These are phyloP conservation scores for Rubia yunnanensis DNA, from an alignment of 257 asterid species.

Conservation along the genomic window DNA sequence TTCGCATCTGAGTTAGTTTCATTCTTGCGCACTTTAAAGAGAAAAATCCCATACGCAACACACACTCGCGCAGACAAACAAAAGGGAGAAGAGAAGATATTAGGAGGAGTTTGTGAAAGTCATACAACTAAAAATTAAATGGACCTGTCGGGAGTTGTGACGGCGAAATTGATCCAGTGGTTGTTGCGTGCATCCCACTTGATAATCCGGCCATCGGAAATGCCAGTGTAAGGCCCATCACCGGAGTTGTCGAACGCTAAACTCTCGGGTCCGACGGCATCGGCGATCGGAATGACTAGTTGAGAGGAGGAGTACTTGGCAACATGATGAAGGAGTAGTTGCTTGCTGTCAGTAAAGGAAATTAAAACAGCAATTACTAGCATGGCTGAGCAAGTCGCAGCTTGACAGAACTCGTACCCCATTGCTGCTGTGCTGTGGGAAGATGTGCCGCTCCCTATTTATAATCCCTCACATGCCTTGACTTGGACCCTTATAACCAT, in stretches of 20 bases:
- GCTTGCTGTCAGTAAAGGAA: not conserved
- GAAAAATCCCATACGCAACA: not conserved
- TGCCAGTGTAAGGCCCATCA: constrained; percentile 22
- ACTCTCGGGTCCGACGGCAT: constrained; percentile 21
- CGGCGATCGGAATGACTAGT: not conserved
- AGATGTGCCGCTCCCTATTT: not conserved
- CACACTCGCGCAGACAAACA: not conserved
- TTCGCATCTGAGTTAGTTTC: not conserved
- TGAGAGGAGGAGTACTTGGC: not conserved
- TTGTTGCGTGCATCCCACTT: constrained; percentile 7
- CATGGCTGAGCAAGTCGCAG: not conserved
- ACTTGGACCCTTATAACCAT: not conserved
- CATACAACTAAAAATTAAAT: too few species aligned
- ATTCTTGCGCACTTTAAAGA: not conserved
- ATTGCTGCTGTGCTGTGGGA: not conserved
- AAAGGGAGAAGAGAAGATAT: not conserved
- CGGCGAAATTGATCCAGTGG: constrained; percentile 19
- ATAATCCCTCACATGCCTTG: not conserved
- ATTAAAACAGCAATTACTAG: not conserved
- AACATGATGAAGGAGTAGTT: not conserved
- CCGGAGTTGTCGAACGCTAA: constrained; percentile 17
- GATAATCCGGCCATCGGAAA: constrained; percentile 22
- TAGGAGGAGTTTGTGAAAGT: too few species aligned
- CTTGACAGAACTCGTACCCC: not conserved
- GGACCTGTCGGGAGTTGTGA: constrained; percentile 17